Evolutionary conservation across 108 stramenopile species (phyloP).

Genomic region (Skeletonema tropicum): DNA sequence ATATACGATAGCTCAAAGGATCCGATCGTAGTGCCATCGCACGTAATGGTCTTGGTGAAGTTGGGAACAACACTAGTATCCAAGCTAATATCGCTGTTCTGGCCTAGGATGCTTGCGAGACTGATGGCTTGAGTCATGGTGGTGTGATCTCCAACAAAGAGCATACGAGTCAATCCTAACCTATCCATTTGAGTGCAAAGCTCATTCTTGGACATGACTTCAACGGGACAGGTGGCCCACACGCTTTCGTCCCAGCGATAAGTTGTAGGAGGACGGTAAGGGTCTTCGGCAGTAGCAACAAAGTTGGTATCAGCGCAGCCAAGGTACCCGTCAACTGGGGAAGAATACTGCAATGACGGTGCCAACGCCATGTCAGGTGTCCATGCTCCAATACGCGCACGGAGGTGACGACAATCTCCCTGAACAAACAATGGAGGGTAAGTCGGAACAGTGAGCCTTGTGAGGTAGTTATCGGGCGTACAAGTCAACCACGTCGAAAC

Average conservation of each 20-base stretch:
- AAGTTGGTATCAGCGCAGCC: constrained; percentile 46
- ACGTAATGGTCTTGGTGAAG: constrained; percentile 42
- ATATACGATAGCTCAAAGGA: constrained; percentile 40
- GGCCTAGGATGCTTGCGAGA: constrained; percentile 39
- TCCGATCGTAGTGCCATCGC: constrained; percentile 11
- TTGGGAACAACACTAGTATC: constrained; percentile 41
- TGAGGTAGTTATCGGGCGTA: constrained; percentile 17
- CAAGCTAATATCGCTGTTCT: constrained; percentile 36
- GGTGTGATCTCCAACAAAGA: constrained; percentile 49
- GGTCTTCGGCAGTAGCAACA: constrained; percentile 30
- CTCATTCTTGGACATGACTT: constrained; percentile 7
- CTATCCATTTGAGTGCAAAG: constrained; percentile 34
- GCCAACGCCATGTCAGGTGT: constrained; percentile 20
- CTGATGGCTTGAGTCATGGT: constrained; percentile 44
- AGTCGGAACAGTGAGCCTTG: constrained; percentile 16
- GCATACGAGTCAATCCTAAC: constrained; percentile 35
- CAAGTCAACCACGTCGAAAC: constrained; percentile 38
- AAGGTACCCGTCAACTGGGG: constrained; percentile 39
- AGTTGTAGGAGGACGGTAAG: constrained; percentile 36
- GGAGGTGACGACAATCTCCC: constrained; percentile 41
- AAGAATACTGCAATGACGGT: constrained; percentile 25
- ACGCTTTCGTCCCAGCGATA: constrained; percentile 40
- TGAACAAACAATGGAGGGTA: constrained; percentile 22
- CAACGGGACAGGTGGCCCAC: constrained; percentile 42
- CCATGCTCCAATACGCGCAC: constrained; percentile 38